Conservation (phyloP, 2,329 filamentous ascomycete species). For the Daldinia sp. region DNA sequence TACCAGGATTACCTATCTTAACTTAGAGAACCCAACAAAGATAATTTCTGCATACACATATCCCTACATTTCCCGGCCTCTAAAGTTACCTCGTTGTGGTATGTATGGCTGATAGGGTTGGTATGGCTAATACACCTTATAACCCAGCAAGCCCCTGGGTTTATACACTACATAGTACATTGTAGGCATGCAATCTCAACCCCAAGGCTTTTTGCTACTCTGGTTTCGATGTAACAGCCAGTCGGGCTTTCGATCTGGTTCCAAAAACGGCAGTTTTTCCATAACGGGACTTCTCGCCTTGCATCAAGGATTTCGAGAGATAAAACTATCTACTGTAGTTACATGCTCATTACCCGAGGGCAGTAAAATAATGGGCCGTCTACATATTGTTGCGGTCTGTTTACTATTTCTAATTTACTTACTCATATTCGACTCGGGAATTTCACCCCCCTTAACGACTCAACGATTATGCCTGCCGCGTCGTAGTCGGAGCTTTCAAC, state of each 20-base stretch:
- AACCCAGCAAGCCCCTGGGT: background rate
- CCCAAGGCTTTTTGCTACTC: background rate
- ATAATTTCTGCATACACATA: background rate
- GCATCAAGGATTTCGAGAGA: background rate
- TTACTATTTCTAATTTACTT: background rate
- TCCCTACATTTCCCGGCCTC: conserved; percentile 1
- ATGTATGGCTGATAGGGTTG: background rate
- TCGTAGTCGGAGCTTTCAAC: conserved; percentile 25
- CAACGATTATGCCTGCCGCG: conserved; percentile 4
- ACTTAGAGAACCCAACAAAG: conserved; percentile 1
- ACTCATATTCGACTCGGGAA: conserved; percentile 11
- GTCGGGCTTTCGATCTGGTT: conserved; percentile 23
- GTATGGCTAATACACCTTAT: background rate
- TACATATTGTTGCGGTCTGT: background rate
- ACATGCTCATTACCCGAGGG: background rate
- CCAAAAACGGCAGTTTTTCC: conserved; percentile 29
- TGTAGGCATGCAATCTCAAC: background rate
- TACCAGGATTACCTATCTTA: background rate
- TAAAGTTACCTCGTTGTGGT: too few species aligned
- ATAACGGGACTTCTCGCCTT: conserved; percentile 10
- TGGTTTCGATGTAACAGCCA: conserved; percentile 12
- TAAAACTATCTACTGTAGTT: background rate
- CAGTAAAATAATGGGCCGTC: background rate
- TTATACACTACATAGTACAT: background rate
- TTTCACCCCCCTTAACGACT: conserved; percentile 5